Conservation (phyloP, 768 basidiomycete genomes). For the Agrocybe chaxingu region DNA sequence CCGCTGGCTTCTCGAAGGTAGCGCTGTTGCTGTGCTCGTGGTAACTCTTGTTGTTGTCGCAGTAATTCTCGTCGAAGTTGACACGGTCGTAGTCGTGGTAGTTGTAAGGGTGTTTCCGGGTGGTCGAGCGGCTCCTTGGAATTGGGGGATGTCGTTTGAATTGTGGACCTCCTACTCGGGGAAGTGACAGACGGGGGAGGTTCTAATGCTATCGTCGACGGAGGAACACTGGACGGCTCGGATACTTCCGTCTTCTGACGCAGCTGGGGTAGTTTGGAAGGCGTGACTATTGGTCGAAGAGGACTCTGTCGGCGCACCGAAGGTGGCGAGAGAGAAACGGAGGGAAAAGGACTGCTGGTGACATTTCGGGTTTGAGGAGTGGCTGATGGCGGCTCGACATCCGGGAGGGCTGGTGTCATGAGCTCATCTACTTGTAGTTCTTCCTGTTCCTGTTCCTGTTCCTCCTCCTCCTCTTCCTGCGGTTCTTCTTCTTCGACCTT, state of each 20-base stretch:
- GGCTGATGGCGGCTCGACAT: neutral
- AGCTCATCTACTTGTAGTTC: neutral
- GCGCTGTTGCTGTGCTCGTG: neutral
- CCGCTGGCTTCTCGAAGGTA: constrained; percentile 6
- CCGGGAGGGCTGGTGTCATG: neutral
- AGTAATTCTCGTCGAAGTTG: neutral
- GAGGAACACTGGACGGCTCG: no score
- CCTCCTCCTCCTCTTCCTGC: no score
- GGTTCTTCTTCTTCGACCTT: no score
- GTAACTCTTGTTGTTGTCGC: neutral
- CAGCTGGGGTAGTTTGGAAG: neutral
- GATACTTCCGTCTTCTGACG: no score
- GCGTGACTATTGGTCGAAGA: neutral
- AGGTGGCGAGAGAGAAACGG: constrained; percentile 12
- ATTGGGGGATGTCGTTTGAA: no score
- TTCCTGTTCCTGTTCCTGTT: neutral
- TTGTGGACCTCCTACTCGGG: no score
- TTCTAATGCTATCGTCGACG: no score
- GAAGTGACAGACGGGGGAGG: no score
- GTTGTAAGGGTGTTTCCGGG: neutral
- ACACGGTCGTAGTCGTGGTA: neutral
- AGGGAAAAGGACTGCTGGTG: constrained; percentile 10
- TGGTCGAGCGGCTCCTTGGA: neutral
- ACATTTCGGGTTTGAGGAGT: constrained; percentile 1
- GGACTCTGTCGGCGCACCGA: neutral